Percentiles rank a stretch among this genome's conserved stretches.
phyloP scores from a whole-genome alignment of 139 green algal species.

The Astrephomene gubernaculifera region DNA sequence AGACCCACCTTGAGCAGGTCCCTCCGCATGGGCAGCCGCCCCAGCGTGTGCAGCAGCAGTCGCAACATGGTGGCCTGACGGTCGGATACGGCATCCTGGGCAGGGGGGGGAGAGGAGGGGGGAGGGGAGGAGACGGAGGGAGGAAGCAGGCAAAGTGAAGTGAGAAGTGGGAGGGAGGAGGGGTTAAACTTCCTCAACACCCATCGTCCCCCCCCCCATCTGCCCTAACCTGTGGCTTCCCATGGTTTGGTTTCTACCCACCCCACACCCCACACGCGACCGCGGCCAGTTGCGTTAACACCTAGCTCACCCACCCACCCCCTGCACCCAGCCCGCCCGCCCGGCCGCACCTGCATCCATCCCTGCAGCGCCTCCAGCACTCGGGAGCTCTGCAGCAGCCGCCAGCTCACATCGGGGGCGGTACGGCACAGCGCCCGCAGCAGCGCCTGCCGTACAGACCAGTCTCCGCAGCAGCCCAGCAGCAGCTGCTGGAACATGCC shows the following conservation, averaged over 20 bases:
- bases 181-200: neutral
- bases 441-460: conserved; percentile 4
- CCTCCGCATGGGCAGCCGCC: conserved; percentile 19
- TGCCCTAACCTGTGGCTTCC: neutral
- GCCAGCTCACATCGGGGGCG: conserved; percentile 12
- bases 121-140: neutral
- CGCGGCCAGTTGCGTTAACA: no score
- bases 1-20: conserved; percentile 29
- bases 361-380: conserved; percentile 27
- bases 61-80: conserved; percentile 24
- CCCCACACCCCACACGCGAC: no score
- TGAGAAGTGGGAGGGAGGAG: neutral
- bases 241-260: no score
- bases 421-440: conserved; percentile 22
- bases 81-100: conserved; percentile 15
- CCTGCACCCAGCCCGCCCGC: neutral
- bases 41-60: conserved; percentile 20
- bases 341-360: conserved; percentile 16
- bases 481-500: conserved; percentile 33
- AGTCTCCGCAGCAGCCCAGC: neutral
- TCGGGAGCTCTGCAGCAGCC: conserved; percentile 15
- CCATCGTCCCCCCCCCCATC: neutral
- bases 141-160: neutral
- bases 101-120: neutral
- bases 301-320: neutral